Base-by-base conservation (phyloP, 345 rosid species). In the Citrus glauca region DNA sequence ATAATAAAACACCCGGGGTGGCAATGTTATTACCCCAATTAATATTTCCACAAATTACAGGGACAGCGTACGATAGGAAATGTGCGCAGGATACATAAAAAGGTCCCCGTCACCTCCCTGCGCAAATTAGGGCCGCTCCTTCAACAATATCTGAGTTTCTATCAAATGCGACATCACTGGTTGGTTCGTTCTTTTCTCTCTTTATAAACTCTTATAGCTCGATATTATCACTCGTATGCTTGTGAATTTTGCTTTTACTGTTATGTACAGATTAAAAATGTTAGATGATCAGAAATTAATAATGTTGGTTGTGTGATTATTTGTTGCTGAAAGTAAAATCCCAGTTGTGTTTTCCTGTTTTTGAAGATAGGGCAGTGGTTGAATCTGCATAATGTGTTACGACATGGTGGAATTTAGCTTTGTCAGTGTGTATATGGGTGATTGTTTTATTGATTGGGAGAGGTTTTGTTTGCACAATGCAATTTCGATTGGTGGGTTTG, bases 111-210 rank as follows among this genome's bases (percentile, higher is more conserved):
- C 84, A 83, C 83, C 83, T 80, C 84, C 89, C 94, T 69, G 94
- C 93, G 92, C 92, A 91, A 88, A 91, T 89, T 91, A 91, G 93
- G 94, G 94, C 86, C 82, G 48, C 57, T 70, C 92, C 80, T 66
- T 62, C 69, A 69, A 71, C 53, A 35, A 69, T 35, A 25, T 57
- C 42, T 13, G 66, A 32, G 16, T 53, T 40, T 37, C 70, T 20
- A 67, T 28, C 48, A 50, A 22, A 28, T 69, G 35, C 50, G 9
- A 45, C 72, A 25, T 78, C n/a, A 10, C 55, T 71, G 60, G 72
- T 74, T 61, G 82, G 84, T 86, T 80, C 59, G 11, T 65, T 37
- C 69, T 62, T 74, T 40, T 66, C 76, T 72, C 80, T 65, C 45
- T 69, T 73, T 81, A 60, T 35, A 69, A 50, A 27, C 28, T 33